Conservation (phyloP, 176 grass and related monocot genomes). For the Rhipidocladum racemiflorum region DNA sequence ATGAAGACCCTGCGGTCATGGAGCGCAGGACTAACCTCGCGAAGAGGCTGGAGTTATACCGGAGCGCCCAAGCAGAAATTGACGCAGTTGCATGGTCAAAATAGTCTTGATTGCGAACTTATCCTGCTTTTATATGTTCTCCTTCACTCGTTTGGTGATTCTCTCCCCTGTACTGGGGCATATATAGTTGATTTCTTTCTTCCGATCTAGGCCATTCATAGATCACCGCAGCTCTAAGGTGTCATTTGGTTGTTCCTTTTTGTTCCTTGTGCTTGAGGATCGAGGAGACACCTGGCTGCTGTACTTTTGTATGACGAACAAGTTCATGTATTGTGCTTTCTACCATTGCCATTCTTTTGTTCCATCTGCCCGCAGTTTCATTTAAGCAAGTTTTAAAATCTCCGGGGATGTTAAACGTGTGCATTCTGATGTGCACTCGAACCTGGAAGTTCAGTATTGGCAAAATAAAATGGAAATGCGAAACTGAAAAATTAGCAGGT, state of each 20-base stretch:
- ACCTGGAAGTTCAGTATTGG: not conserved
- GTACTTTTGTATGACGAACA: slow-evolving; percentile 39
- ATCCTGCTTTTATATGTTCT: slow-evolving; percentile 21
- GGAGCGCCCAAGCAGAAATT: slow-evolving; percentile 77
- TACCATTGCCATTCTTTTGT: slow-evolving; percentile 11
- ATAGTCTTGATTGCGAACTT: slow-evolving; percentile 35
- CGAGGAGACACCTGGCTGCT: slow-evolving; percentile 32
- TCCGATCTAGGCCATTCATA: slow-evolving; percentile 45
- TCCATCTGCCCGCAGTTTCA: not conserved
- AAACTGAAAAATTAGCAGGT: not conserved
- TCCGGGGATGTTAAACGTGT: no score
- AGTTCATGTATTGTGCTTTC: slow-evolving; percentile 36
- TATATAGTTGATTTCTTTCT: slow-evolving; percentile 54
- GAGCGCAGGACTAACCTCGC: slow-evolving; percentile 72
- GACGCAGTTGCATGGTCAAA: slow-evolving; percentile 84
- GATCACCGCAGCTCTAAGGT: slow-evolving; percentile 30
- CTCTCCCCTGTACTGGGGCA: slow-evolving; percentile 33
- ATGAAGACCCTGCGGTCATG: slow-evolving; percentile 86
- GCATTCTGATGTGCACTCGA: not conserved
- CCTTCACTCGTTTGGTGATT: slow-evolving; percentile 33
- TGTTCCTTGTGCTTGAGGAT: slow-evolving; percentile 57
- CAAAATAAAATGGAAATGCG: not conserved
- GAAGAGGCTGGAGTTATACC: slow-evolving; percentile 81
- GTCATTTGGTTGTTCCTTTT: slow-evolving; percentile 38
- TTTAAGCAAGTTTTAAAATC: not conserved